phyloP scores from a whole-genome alignment of 768 basidiomycete species.

The Termitomyces sp. region DNA sequence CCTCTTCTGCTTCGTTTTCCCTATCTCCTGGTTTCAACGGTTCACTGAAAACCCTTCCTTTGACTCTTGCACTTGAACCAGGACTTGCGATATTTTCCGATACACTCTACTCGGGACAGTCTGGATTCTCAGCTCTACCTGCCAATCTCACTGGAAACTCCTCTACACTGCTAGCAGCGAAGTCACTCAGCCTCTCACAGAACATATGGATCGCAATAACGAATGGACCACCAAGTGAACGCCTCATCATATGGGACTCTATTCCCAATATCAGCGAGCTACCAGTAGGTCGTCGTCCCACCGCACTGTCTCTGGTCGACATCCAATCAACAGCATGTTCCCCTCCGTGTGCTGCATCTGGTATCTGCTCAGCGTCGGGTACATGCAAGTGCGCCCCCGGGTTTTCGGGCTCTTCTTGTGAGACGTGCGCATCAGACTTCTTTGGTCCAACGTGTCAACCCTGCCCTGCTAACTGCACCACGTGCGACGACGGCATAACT shows the following conservation, averaged over 20 bases:
- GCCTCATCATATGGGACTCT: constrained; percentile 73
- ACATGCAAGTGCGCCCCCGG: constrained; percentile 66
- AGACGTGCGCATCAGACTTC: constrained; percentile 61
- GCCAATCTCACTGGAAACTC: constrained; percentile 30
- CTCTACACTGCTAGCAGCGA: constrained; percentile 35
- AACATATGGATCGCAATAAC: constrained; percentile 53
- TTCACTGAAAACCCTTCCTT: constrained; percentile 40
- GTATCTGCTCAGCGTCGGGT: constrained; percentile 58
- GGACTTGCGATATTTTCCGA: constrained; percentile 50
- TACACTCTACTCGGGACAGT: constrained; percentile 48
- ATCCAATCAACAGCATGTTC: constrained; percentile 57
- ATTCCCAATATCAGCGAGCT: constrained; percentile 74
- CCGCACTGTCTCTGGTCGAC: constrained; percentile 52
- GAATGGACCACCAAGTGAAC: constrained; percentile 34
- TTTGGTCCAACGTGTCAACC: constrained; percentile 66
- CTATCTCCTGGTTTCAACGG: constrained; percentile 53
- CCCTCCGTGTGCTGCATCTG: constrained; percentile 58
- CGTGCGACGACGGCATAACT: constrained; percentile 73
- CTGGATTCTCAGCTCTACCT: constrained; percentile 44
- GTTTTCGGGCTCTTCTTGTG: constrained; percentile 73
- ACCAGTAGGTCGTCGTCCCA: constrained; percentile 38
- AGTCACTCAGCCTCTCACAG: constrained; percentile 50
- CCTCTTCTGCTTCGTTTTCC: constrained; percentile 43
- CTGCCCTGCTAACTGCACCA: constrained; percentile 58
- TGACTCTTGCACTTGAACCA: constrained; percentile 49